Base-by-base conservation (phyloP, 2,329 filamentous ascomycete genomes). In the Fusarium liriodendri region DNA sequence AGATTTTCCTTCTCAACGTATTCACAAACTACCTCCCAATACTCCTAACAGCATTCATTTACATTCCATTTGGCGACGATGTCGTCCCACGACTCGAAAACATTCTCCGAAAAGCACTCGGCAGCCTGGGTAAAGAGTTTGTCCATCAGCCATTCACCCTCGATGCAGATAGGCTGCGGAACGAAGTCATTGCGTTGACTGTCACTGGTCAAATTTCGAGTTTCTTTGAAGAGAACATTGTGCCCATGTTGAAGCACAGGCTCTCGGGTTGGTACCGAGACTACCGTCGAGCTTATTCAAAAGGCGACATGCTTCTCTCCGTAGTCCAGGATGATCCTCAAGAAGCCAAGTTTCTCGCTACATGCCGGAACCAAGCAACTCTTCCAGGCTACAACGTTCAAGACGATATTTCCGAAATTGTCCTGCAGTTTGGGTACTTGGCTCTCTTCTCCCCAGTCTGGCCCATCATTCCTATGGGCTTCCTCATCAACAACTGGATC, bases 21-120 rank as follows among this genome's bases (percentile, higher is more conserved):
- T 94, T 95, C 82, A 94, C 93, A 14, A 93, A 93, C 5, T 95
- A 95, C 79, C 86, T 95, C 1, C 92, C 92, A 1, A 92, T 94
- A 54, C 88, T 95, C 71, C 85, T 95, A 8, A 95, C 93, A 0
- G 93, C 93, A 0, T 95, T 95, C 77, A 88, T 95, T 61, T 95
- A 95, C 78, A 91, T 95, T 2, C 93, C 93, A 0, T 94, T 94
- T 71, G 93, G 92, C 32, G 87, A 87, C 52, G 81, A 89, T 20
- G 88, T 95, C 2, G 89, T 94, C 0, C 93, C 93, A 0, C 89
- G 90, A 75, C 86, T 95, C 1, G 89, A 94, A 72, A 76, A 89
- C 25, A 87, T 92, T 71, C 85, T 88, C 4, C 80, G 89, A 20
- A 87, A 85, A 2, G 87, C 92, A 2, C 72, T 81, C 0, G 79